phyloP scores from a whole-genome alignment of 2,329 filamentous ascomycete genomes.

The Fusarium globosum region DNA sequence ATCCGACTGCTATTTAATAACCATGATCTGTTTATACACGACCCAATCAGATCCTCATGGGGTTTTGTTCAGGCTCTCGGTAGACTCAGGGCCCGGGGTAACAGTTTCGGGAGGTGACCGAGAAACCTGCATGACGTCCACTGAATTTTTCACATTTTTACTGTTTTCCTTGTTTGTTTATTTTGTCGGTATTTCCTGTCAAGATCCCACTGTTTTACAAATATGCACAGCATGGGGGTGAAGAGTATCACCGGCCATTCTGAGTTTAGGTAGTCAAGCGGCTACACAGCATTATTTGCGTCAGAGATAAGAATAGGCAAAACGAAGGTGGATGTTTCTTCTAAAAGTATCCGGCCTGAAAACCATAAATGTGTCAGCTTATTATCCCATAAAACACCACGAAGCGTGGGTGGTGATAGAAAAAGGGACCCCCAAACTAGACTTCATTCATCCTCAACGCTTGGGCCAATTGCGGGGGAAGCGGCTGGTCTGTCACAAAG shows the following conservation, averaged over 20 bases:
- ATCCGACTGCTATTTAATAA: neutral
- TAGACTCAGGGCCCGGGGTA: conserved; percentile 14
- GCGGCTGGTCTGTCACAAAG: conserved; percentile 7
- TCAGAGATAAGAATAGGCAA: neutral
- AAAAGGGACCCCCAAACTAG: neutral
- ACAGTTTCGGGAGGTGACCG: conserved; percentile 37
- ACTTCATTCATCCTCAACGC: neutral
- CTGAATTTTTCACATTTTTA: neutral
- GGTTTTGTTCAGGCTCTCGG: conserved; percentile 5
- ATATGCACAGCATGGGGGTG: neutral
- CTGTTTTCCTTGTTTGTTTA: neutral
- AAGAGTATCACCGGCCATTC: neutral
- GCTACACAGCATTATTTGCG: neutral
- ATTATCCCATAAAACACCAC: conserved; percentile 16
- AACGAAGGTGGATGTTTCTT: neutral
- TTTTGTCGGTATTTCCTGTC: conserved; percentile 2
- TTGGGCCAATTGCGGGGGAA: conserved; percentile 21
- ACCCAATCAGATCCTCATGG: conserved; percentile 2
- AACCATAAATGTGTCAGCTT: conserved; percentile 11
- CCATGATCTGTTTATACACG: conserved; percentile 23
- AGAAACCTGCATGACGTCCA: conserved; percentile 29
- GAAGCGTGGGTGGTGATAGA: conserved; percentile 14
- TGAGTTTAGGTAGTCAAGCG: neutral
- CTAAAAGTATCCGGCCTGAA: neutral
- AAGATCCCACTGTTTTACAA: neutral